Conservation (phyloP, 1,139 yeast species). For the Kodamaea arcana region DNA sequence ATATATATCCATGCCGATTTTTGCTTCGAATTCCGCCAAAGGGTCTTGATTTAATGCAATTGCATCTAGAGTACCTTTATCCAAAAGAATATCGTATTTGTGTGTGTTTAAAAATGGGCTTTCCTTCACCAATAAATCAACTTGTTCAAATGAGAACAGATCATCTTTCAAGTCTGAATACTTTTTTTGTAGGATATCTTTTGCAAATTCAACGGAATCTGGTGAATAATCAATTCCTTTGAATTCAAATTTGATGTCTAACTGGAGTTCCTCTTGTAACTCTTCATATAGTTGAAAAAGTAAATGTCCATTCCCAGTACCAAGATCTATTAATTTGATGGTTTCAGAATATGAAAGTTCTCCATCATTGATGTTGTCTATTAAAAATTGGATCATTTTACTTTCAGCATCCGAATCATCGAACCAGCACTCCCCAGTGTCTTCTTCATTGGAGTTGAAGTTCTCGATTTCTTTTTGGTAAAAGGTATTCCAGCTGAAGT, state of each 20-base stretch:
- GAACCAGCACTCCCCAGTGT: constrained; percentile 96
- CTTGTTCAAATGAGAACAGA: constrained; percentile 41
- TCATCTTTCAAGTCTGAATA: constrained; percentile 18
- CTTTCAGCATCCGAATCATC: constrained; percentile 88
- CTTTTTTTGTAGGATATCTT: constrained; percentile 46
- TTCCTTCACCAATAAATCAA: constrained; percentile 39
- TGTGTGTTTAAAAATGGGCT: constrained; percentile 31
- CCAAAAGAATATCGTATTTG: constrained; percentile 70
- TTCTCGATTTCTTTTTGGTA: constrained; percentile 69
- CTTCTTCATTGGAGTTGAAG: constrained; percentile 67
- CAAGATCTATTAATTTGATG: constrained; percentile 65
- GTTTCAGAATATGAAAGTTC: constrained; percentile 26
- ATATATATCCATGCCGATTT: constrained; percentile 59
- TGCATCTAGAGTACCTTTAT: constrained; percentile 96
- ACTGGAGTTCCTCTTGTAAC: constrained; percentile 34
- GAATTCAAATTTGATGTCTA: constrained; percentile 37
- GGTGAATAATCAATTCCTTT: constrained; percentile 84
- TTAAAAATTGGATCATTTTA: constrained; percentile 66
- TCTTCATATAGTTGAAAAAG: constrained; percentile 66
- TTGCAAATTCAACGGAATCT: constrained; percentile 72
- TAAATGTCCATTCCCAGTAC: constrained; percentile 95
- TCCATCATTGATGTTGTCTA: constrained; percentile 25
- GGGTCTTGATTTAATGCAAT: constrained; percentile 75
- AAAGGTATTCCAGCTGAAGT: constrained; percentile 76
- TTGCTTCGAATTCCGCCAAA: constrained; percentile 35